These are phyloP conservation scores for Podaxis sp. DNA, from an alignment of 768 basidiomycete genomes.

Conservation along the genomic window DNA sequence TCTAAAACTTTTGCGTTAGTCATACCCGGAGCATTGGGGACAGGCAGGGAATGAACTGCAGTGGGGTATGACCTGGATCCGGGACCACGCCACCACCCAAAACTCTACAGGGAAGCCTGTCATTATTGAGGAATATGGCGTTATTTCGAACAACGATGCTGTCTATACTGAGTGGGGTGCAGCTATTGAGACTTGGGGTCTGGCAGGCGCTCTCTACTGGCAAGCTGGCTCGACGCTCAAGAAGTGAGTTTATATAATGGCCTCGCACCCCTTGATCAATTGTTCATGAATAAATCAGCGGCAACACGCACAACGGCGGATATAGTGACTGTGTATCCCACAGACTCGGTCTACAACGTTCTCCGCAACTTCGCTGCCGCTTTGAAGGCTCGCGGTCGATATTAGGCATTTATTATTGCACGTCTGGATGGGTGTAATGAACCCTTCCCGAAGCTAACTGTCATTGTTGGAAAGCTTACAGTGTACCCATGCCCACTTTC, in stretches of 20 bases:
- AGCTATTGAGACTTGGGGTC: conserved; percentile 38
- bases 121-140: conserved; percentile 64
- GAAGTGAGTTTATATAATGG: conserved; percentile 7
- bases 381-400: conserved; percentile 33
- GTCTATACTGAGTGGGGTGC: conserved; percentile 58
- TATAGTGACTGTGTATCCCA: conserved; percentile 38
- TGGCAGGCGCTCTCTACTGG: conserved; percentile 42
- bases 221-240: conserved; percentile 25
- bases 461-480: too few relatives aligned
- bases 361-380: conserved; percentile 32
- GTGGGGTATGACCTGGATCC: conserved; percentile 60
- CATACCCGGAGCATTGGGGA: conserved; percentile 40
- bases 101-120: conserved; percentile 54
- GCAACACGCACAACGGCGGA: conserved; percentile 42
- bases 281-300: conserved; percentile 15
- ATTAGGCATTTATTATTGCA: not conserved
- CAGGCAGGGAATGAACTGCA: conserved; percentile 38
- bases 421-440: too few relatives aligned
- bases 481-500: too few relatives aligned
- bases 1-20: conserved; percentile 17
- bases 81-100: conserved; percentile 36
- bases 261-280: too few relatives aligned
- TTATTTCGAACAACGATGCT: conserved; percentile 42
- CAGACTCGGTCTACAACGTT: conserved; percentile 31
- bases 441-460: too few relatives aligned